These are phyloP conservation scores for Collybia mongolica DNA, from an alignment of 768 basidiomycete species.

Conservation along the genomic window DNA sequence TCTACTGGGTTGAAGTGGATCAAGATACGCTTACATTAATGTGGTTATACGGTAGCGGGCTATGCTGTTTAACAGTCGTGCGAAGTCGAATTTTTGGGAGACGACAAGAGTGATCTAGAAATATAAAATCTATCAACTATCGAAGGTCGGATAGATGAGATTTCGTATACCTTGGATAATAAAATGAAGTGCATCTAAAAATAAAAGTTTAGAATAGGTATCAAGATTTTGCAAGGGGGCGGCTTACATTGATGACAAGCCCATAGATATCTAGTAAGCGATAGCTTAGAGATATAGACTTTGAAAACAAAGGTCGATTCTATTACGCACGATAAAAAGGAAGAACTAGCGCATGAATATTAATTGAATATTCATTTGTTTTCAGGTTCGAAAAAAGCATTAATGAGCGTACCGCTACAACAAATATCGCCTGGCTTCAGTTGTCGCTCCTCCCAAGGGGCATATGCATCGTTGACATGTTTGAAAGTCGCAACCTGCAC, in stretches of 20 bases:
- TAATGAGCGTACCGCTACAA: conserved; percentile 44
- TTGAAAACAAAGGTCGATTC: neutral
- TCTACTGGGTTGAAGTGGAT: conserved; percentile 34
- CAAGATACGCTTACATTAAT: neutral
- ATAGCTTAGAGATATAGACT: neutral
- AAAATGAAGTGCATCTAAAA: conserved; percentile 34
- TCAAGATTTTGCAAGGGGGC: conserved; percentile 1
- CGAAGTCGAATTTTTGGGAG: conserved; percentile 61
- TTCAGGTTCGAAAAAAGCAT: neutral
- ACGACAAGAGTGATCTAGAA: conserved; percentile 54
- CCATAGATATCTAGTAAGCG: conserved; percentile 58
- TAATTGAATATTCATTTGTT: no score
- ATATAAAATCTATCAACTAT: neutral
- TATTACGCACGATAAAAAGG: conserved; percentile 57
- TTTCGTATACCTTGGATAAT: conserved; percentile 28
- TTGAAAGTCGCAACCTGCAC: conserved; percentile 57
- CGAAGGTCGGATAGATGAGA: conserved; percentile 11
- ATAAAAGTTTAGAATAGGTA: neutral
- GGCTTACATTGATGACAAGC: conserved; percentile 53
- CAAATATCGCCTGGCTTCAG: conserved; percentile 62
- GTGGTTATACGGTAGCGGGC: conserved; percentile 51
- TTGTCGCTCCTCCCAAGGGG: conserved; percentile 43
- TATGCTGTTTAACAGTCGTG: conserved; percentile 61
- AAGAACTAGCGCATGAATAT: conserved; percentile 36
- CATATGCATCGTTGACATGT: conserved; percentile 43